Evolutionary conservation across 1,139 yeast genomes (phyloP).

Genomic region (Debaryomycetaceae sp.): DNA sequence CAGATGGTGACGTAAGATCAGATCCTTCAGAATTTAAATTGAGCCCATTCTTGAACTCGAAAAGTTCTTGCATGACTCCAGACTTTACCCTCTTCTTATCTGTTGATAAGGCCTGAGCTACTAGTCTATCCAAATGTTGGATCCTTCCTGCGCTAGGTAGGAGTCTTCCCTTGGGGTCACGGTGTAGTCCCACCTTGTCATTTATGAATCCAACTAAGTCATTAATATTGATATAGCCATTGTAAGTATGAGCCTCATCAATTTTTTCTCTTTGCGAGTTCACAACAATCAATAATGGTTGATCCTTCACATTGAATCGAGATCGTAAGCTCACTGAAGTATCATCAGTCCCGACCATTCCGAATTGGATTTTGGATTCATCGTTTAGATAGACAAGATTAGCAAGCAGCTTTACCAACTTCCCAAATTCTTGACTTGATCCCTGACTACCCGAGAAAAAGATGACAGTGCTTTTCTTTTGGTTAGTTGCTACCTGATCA

Average conservation of each 20-base stretch:
- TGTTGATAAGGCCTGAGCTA: neutral
- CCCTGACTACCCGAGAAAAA: slow-evolving; percentile 36
- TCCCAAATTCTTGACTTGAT: slow-evolving; percentile 21
- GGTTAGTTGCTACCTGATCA: slow-evolving; percentile 26
- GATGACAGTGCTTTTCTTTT: slow-evolving; percentile 22
- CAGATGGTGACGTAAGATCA: slow-evolving; percentile 5
- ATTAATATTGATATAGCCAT: slow-evolving; percentile 40
- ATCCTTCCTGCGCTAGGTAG: slow-evolving; percentile 54
- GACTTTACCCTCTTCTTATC: slow-evolving; percentile 3
- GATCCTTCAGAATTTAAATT: too few relatives aligned
- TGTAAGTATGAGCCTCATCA: slow-evolving; percentile 35
- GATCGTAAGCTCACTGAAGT: slow-evolving; percentile 39
- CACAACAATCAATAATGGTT: slow-evolving; percentile 56
- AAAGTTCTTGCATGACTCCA: slow-evolving; percentile 1
- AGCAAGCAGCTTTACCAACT: slow-evolving; percentile 32
- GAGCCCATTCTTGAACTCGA: neutral
- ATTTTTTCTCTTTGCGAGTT: slow-evolving; percentile 29
- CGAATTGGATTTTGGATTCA: slow-evolving; percentile 36
- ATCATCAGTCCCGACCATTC: slow-evolving; percentile 45
- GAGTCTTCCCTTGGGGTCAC: slow-evolving; percentile 51
- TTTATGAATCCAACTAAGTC: slow-evolving; percentile 51
- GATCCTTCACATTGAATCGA: slow-evolving; percentile 41
- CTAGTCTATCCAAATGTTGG: slow-evolving; percentile 33
- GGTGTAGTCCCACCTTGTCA: slow-evolving; percentile 45
- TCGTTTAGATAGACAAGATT: slow-evolving; percentile 26